Evolutionary conservation across 345 rosid genomes (phyloP).

Genomic region (Rubroshorea leprosula): DNA sequence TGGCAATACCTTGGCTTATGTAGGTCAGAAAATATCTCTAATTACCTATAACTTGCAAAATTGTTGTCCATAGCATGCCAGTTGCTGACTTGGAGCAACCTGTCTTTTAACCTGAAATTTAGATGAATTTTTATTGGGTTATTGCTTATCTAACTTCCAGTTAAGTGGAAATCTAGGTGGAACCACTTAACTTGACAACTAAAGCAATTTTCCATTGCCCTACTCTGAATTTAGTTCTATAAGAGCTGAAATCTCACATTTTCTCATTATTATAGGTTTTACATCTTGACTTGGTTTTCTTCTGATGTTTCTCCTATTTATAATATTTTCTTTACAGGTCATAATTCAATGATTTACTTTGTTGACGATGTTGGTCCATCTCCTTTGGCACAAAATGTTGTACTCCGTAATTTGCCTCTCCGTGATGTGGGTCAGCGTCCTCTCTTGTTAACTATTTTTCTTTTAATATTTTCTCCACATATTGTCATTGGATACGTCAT

Average conservation of each 20-base stretch:
- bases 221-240: background rate
- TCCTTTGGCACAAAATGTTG: constrained; percentile 89
- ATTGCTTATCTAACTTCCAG: constrained; percentile 10
- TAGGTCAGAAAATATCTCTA: constrained; percentile 57
- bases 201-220: constrained; percentile 6
- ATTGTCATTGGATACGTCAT: too few species aligned
- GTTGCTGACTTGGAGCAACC: background rate
- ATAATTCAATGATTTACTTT: constrained; percentile 92
- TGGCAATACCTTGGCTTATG: constrained; percentile 94
- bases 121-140: background rate
- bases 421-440: constrained; percentile 99
- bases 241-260: background rate
- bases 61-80: constrained; percentile 1
- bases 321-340: constrained; percentile 47
- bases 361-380: constrained; percentile 98
- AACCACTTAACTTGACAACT: background rate
- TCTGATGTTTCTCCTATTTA: constrained; percentile 21
- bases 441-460: constrained; percentile 38
- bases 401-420: constrained; percentile 91
- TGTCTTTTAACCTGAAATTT: background rate
- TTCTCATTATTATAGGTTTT: background rate
- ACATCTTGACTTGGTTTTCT: constrained; percentile 3
- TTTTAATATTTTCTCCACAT: constrained; percentile 11
- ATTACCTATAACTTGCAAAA: constrained; percentile 9
- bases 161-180: background rate